Base-by-base conservation (phyloP, 129 eudicot genomes). In the Dittrichia graveolens region DNA sequence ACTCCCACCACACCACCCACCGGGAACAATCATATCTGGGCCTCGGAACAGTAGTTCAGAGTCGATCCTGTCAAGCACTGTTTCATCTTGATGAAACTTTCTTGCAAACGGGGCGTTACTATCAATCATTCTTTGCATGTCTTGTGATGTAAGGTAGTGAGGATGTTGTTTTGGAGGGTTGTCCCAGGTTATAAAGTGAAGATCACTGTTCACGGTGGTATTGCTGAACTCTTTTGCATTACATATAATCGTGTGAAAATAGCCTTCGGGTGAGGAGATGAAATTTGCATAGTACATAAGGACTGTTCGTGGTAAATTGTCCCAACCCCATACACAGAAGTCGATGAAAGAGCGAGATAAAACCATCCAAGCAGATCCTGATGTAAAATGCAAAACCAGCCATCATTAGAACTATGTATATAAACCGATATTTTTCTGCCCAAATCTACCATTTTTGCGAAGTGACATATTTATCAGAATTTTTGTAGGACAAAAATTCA, bases 101-200 rank as follows among this genome's bases (percentile, higher is more conserved):
- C 96, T 69, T 24, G 92, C 96, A 65, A 89, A 89, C 3, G 91
- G 87, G 5, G 92, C 84, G 11, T 81, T 79, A 9, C 92, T 86
- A 41, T 75, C 56, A 2, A 86, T 57, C 96, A 89, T 89, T 49
- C 45, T 58, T 4, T 59, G 60, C 78, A 84, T 75, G 84, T 89
- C 89, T 19, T 68, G 77, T 5, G 69, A 19, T 0, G 67, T 75
- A 45, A 89, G 83, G 77, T 78, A 57, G 69, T 79, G 87, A 15
- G 96, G 96, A 52, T 89, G 92, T 74, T 89, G 96, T 56, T 86
- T 80, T 5, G 96, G 96, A 12, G 96, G 96, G 55, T 78, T 86
- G 75, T 89, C 96, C 96, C 96, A 89, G 1, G 92, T 44, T 24
- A 89, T 89, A 65, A 75, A 89, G 74, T 89, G 96, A 50, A 89